phyloP scores from a whole-genome alignment of 768 basidiomycete species.

The Suillus alpinus region DNA sequence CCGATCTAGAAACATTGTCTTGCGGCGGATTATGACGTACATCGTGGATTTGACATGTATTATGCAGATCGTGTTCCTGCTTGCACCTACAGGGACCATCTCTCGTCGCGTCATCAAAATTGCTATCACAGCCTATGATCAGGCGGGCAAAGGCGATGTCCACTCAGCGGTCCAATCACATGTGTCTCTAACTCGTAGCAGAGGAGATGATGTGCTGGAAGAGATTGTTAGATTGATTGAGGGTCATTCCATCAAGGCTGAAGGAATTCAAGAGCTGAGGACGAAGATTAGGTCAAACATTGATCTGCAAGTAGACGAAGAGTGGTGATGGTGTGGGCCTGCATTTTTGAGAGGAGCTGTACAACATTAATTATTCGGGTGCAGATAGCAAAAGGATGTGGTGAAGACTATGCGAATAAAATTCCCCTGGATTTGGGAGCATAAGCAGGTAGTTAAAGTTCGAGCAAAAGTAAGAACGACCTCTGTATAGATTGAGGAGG shows the following conservation, averaged over 20 bases:
- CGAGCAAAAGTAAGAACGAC: not conserved
- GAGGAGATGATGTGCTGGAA: conserved; percentile 5
- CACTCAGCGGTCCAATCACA: conserved; percentile 2
- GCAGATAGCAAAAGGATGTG: not conserved
- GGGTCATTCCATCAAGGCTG: conserved; percentile 4
- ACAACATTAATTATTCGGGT: not conserved
- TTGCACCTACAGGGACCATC: conserved; percentile 3
- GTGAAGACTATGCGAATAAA: too few species aligned
- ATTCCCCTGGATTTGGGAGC: not conserved
- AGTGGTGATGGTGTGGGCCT: not conserved
- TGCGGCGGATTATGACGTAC: conserved; percentile 20
- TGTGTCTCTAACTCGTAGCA: not conserved
- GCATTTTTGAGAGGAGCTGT: not conserved
- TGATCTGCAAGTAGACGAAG: conserved; percentile 3
- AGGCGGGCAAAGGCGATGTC: conserved; percentile 3
- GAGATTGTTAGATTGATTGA: conserved; percentile 6
- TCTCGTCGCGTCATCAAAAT: conserved; percentile 7
- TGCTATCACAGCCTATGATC: not conserved
- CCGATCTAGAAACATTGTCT: not conserved
- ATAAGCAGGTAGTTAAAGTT: not conserved
- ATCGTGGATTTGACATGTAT: conserved; percentile 24
- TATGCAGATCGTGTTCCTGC: conserved; percentile 22
- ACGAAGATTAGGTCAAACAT: not conserved
- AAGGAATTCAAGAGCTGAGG: conserved; percentile 3
- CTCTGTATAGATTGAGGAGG: not conserved